Evolutionary conservation across 768 basidiomycete genomes (phyloP).

Genomic region (Tulasnella sp.): DNA sequence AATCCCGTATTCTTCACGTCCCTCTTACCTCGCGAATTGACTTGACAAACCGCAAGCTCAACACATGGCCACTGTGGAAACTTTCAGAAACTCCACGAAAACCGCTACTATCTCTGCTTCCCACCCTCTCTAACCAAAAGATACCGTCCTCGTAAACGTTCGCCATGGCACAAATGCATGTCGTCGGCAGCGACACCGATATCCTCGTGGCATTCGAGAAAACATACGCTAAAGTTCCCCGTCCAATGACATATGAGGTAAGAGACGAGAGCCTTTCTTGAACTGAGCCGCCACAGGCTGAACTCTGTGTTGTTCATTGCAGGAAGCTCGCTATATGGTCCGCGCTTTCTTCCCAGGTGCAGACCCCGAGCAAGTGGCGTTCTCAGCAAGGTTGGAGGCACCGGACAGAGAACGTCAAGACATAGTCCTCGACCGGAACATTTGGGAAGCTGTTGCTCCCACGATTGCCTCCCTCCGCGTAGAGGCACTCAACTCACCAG

Average conservation of each 20-base stretch:
- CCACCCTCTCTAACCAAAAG: neutral
- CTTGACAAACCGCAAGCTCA: slow-evolving; percentile 2
- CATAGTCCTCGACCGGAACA: neutral
- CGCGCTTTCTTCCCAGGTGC: slow-evolving; percentile 10
- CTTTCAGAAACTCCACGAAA: slow-evolving; percentile 7
- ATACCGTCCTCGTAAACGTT: neutral
- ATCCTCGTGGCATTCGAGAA: slow-evolving; percentile 4
- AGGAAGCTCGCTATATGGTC: slow-evolving; percentile 13
- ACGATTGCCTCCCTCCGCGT: neutral
- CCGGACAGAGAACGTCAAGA: neutral
- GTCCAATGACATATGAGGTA: slow-evolving; percentile 4
- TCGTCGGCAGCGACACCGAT: slow-evolving; percentile 4
- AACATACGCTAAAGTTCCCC: neutral
- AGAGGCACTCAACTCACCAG: neutral
- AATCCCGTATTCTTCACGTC: slow-evolving; percentile 8
- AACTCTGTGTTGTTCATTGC: neutral
- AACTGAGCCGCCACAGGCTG: slow-evolving; percentile 2
- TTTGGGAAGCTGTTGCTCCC: neutral
- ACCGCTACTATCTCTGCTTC: neutral
- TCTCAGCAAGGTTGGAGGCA: slow-evolving; percentile 1
- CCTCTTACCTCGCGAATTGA: slow-evolving; percentile 1
- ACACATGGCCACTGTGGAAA: slow-evolving; percentile 11
- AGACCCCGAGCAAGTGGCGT: slow-evolving; percentile 3
- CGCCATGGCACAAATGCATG: neutral
- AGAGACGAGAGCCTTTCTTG: neutral